A percentile compares a stretch with the other conserved stretches of the same genome.
These are phyloP conservation scores for Scedosporium boydii DNA, from an alignment of 2,329 filamentous ascomycete species.

Conservation along the genomic window DNA sequence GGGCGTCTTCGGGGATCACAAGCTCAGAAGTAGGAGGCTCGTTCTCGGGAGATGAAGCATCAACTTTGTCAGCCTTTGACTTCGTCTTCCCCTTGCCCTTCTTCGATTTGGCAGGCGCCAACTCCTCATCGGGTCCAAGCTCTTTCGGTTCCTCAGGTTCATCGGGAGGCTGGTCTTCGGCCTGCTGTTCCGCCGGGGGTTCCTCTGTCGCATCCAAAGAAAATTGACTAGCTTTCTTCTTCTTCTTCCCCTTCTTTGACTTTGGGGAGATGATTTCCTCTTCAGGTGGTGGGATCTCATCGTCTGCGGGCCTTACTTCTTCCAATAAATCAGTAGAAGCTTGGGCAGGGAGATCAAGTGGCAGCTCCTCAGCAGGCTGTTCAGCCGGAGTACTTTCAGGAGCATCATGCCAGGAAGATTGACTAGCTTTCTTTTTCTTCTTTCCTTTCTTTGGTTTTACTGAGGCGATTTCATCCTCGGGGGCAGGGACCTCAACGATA, in stretches of 20 bases:
- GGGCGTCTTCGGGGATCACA: neutral
- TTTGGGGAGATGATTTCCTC: neutral
- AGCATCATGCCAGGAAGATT: conserved; percentile 1
- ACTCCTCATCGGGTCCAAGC: conserved; percentile 3
- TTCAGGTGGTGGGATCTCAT: neutral
- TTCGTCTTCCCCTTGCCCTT: conserved; percentile 29
- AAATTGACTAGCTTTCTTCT: conserved; percentile 5
- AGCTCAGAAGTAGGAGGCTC: neutral
- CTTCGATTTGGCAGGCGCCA: conserved; percentile 13
- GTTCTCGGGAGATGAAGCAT: neutral
- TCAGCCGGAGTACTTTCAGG: neutral
- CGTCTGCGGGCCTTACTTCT: neutral
- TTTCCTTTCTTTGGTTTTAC: conserved; percentile 19
- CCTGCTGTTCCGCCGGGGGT: neutral
- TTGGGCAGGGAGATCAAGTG: neutral
- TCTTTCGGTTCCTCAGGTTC: conserved; percentile 7
- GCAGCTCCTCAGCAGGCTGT: neutral
- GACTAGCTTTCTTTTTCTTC: conserved; percentile 5
- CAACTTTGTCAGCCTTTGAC: conserved; percentile 24
- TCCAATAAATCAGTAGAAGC: neutral
- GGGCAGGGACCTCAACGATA: conserved; percentile 1
- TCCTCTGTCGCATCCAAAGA: neutral
- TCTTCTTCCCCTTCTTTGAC: conserved; percentile 4
- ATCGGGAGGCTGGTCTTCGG: conserved; percentile 9
- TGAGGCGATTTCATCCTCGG: conserved; percentile 7